Percentiles rank a stretch among this genome's conserved stretches.
phyloP scores from a whole-genome alignment of 441 rosid genomes.

The Kokia cookei region DNA sequence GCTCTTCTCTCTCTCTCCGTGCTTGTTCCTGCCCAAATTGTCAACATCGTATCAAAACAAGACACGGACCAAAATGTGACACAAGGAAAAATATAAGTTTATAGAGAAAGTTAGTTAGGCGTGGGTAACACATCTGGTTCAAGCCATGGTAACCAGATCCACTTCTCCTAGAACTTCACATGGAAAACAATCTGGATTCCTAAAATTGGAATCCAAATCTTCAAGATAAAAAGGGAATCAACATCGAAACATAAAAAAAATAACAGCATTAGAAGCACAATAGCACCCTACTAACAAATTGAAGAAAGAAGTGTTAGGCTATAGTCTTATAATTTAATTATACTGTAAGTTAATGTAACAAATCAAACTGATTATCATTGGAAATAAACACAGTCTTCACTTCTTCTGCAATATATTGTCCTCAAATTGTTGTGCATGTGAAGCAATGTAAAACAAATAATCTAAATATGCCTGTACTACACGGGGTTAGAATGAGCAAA shows the following conservation, averaged over 20 bases:
- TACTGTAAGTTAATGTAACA: too few species aligned
- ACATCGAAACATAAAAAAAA: not conserved
- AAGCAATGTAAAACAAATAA: too few species aligned
- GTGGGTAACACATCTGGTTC: not conserved
- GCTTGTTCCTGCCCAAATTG: conserved; percentile 36
- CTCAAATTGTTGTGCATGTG: too few species aligned
- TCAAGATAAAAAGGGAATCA: not conserved
- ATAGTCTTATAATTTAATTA: too few species aligned
- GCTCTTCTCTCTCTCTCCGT: conserved; percentile 42
- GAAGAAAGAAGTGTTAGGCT: not conserved
- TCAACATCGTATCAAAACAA: not conserved
- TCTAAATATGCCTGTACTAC: too few species aligned
- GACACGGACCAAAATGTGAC: not conserved
- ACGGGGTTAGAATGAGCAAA: too few species aligned
- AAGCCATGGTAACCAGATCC: not conserved
- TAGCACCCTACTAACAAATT: not conserved
- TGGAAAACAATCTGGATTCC: too few species aligned
- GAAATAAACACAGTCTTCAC: too few species aligned
- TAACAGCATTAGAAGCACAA: not conserved
- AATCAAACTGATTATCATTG: too few species aligned
- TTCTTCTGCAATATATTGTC: too few species aligned
- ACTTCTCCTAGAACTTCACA: not conserved
- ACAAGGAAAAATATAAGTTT: not conserved
- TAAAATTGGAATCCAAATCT: not conserved
- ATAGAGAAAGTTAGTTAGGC: not conserved